Evolutionary conservation across 1,139 yeast genomes (phyloP).

Genomic region (Kodamaea plutei): DNA sequence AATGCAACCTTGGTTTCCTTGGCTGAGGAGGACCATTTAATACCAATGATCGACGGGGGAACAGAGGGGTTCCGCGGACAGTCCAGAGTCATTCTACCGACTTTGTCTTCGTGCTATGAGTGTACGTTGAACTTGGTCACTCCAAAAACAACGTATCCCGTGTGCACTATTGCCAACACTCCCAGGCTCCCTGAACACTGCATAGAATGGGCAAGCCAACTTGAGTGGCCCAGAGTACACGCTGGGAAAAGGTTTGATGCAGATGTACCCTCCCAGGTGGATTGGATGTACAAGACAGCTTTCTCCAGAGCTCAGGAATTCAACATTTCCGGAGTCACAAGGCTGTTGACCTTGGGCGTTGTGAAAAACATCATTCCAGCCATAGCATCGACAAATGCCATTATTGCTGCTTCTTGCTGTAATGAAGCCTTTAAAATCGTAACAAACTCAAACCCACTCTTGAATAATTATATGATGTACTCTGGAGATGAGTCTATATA

Average conservation of each 20-base stretch:
- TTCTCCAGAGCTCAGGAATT: constrained; percentile 56
- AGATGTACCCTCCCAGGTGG: constrained; percentile 66
- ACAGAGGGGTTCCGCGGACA: constrained; percentile 96
- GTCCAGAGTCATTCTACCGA: constrained; percentile 81
- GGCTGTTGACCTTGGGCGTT: constrained; percentile 74
- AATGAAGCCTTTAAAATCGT: constrained; percentile 80
- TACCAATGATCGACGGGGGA: constrained; percentile 92
- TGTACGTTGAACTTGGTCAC: constrained; percentile 80
- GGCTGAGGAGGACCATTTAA: constrained; percentile 48
- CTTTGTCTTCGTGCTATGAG: constrained; percentile 85
- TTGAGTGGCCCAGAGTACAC: constrained; percentile 64
- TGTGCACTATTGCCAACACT: constrained; percentile 91
- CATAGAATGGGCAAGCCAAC: constrained; percentile 82
- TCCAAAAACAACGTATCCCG: constrained; percentile 71
- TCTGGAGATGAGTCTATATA: constrained; percentile 76
- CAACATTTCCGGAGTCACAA: constrained; percentile 70
- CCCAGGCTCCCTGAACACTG: constrained; percentile 95
- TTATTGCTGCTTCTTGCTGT: constrained; percentile 88
- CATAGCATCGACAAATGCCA: constrained; percentile 90
- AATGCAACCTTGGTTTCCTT: constrained; percentile 68
- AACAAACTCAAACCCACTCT: constrained; percentile 61
- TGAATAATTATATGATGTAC: constrained; percentile 84
- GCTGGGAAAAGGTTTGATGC: constrained; percentile 54
- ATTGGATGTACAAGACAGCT: constrained; percentile 60
- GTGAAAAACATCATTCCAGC: constrained; percentile 93